Evolutionary conservation across 208 protist species (phyloP), one percentile per base, ranked within the genome.

Genomic region (Zelonia costaricensis): DNA sequence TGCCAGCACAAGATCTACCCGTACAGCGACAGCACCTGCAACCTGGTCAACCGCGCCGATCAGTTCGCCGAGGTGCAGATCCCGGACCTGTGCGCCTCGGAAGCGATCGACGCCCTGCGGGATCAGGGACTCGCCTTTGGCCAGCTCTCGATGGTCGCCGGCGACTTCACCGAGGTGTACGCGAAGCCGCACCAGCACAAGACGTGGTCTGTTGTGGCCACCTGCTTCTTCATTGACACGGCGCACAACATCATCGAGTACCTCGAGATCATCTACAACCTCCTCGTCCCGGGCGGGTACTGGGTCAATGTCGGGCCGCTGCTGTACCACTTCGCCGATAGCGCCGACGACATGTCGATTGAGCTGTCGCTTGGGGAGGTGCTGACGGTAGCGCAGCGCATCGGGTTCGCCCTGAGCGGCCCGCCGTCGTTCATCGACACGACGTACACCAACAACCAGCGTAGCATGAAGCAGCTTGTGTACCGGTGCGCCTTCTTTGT

Each of bases 221-320:
- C 97, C 15, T 98, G 93, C 62, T 99, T 98, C 74, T 99, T 99
- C 66, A 90, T 99, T 61, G 98, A 99, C 79, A 99, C 98, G 3
- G 97, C 98, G 4, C 91, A 97, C 69, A 98, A 99, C 70, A 92
- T 98, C 53, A 82, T 98, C 54, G 92, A 98, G 60, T 99, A 98
- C 65, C 62, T 98, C 23, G 82, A 97, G 59, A 94, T 85, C 49
- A 97, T 98, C 51, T 88, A 91, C 67, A 71, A 92, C 33, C 70
- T 98, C 25, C 85, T 98, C 22, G 71, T 84, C 13, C 85, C 90
- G 1, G 97, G 96, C 2, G 98, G 95, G n/a, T 87, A 93, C 52
- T 99, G 95, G 95, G 85, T 98, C 38, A 99, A 99, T 68, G 65
- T 97, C 33, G 96, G 97, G 0, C 98, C 98, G 4, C 83, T 99